Evolutionary conservation across 1,284 basidiomycete species (phyloP), one percentile per base, ranked within the genome.

Genomic region (Pseudozyma pruni): DNA sequence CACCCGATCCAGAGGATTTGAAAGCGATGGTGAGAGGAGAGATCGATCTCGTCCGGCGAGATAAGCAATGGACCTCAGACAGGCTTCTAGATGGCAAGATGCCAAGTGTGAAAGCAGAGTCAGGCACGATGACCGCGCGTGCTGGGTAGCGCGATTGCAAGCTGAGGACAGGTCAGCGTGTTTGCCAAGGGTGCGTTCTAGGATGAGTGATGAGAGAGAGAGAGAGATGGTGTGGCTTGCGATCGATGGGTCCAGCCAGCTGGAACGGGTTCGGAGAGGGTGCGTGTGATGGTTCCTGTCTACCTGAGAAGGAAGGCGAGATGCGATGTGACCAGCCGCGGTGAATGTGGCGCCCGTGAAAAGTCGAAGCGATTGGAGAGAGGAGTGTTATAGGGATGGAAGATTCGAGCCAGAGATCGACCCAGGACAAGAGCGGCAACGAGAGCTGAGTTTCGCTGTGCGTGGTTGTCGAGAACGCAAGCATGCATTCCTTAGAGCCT

Each of bases 171-270:
- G n/a, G n/a, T n/a, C n/a, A n/a, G n/a, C n/a, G n/a, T n/a, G n/a
- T n/a, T n/a, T n/a, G n/a, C n/a, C n/a, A n/a, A n/a, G n/a, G n/a
- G n/a, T 23, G 47, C 47, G 47, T 33, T 40, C 2, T 19, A 40
- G 47, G 47, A 27, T 49, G 42, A 45, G 33, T 14, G n/a, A n/a
- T n/a, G n/a, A n/a, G n/a, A n/a, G n/a, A n/a, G 42, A 40, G 52
- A 46, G 6, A 19, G 35, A 25, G 41, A 8, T 38, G 34, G 31
- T 35, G 20, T 41, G 38, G 50, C n/a, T n/a, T 40, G 43, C 29
- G 19, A n/a, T 17, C 19, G 31, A 23, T 4, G 32, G 25, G 52
- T 62, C 49, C 51, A 55, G 46, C 51, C 59, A 27, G 59, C 59
- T 55, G 59, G 46, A 62, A 53, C 25, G 34, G 6, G 17, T 8